Evolutionary conservation across 805 yeast genomes (phyloP).

Genomic region (Candida sithepensis): DNA sequence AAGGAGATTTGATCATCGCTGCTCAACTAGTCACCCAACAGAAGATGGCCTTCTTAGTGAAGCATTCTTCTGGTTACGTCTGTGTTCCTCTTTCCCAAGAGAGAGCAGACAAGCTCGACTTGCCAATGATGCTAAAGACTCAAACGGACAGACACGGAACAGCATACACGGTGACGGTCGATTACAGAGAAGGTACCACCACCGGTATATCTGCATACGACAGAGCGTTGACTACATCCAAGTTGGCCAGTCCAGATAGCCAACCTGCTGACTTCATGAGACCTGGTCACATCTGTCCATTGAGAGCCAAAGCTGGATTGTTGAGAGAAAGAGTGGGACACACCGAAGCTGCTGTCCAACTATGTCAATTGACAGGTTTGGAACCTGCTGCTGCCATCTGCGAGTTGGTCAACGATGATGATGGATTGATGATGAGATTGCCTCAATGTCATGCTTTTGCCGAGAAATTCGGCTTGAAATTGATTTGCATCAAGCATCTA

Average conservation of each 20-base stretch:
- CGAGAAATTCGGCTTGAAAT: conserved; percentile 54
- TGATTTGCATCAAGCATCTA: conserved; percentile 76
- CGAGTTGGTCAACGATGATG: conserved; percentile 88
- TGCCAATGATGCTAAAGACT: conserved; percentile 71
- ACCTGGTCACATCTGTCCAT: conserved; percentile 94
- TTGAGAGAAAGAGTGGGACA: conserved; percentile 84
- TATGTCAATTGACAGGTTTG: conserved; percentile 71
- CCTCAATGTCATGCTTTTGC: conserved; percentile 79
- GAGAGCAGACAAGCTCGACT: conserved; percentile 73
- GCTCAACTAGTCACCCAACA: conserved; percentile 75
- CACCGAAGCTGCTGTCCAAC: conserved; percentile 94
- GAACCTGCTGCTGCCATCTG: conserved; percentile 90
- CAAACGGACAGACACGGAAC: conserved; percentile 88
- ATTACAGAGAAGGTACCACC: conserved; percentile 81
- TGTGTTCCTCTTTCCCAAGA: conserved; percentile 83
- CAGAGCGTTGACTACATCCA: conserved; percentile 76
- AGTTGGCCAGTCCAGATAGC: conserved; percentile 59
- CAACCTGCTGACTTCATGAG: conserved; percentile 67
- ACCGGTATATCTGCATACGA: conserved; percentile 97
- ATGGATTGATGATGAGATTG: conserved; percentile 93
- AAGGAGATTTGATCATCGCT: conserved; percentile 95
- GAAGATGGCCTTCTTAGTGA: conserved; percentile 91
- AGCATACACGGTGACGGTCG: conserved; percentile 93
- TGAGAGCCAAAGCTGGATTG: conserved; percentile 86
- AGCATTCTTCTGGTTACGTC: conserved; percentile 84